These are phyloP conservation scores for Chalciporus sphaerocephalus DNA, from an alignment of 768 basidiomycete species.

Conservation along the genomic window DNA sequence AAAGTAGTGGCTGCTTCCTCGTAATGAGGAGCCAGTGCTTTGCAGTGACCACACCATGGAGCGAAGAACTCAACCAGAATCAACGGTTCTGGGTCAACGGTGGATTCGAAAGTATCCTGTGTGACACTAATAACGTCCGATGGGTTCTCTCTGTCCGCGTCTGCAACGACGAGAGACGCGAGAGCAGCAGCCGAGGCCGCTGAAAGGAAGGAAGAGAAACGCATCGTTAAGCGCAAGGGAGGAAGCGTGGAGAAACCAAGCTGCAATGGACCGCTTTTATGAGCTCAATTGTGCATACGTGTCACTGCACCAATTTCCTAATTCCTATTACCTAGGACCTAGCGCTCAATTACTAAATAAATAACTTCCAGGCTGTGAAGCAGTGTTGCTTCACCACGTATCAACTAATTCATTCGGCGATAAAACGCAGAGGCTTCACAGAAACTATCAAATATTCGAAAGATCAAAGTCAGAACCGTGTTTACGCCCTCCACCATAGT, in stretches of 20 bases:
- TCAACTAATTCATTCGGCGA: background rate
- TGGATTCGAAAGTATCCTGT: constrained; percentile 59
- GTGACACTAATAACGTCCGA: constrained; percentile 85
- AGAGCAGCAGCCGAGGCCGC: constrained; percentile 52
- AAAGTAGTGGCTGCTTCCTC: constrained; percentile 91
- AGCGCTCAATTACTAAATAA: background rate
- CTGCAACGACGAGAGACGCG: constrained; percentile 51
- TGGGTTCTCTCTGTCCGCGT: constrained; percentile 30
- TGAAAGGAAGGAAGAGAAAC: constrained; percentile 48
- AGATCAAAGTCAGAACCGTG: constrained; percentile 72
- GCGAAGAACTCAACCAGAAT: constrained; percentile 96
- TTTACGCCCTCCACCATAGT: constrained; percentile 62
- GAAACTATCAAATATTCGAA: constrained; percentile 26
- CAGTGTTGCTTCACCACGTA: background rate
- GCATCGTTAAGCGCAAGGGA: constrained; percentile 49
- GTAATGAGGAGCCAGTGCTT: constrained; percentile 89
- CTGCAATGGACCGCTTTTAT: constrained; percentile 18
- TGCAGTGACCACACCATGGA: constrained; percentile 95
- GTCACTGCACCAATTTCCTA: constrained; percentile 15
- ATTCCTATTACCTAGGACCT: background rate
- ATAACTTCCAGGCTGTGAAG: no score
- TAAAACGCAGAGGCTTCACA: background rate
- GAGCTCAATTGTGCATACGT: constrained; percentile 26
- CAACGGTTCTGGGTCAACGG: constrained; percentile 62
- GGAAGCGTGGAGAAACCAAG: constrained; percentile 1